Conservation (phyloP, 2,329 filamentous ascomycete species). For the Colletotrichum sp. region DNA sequence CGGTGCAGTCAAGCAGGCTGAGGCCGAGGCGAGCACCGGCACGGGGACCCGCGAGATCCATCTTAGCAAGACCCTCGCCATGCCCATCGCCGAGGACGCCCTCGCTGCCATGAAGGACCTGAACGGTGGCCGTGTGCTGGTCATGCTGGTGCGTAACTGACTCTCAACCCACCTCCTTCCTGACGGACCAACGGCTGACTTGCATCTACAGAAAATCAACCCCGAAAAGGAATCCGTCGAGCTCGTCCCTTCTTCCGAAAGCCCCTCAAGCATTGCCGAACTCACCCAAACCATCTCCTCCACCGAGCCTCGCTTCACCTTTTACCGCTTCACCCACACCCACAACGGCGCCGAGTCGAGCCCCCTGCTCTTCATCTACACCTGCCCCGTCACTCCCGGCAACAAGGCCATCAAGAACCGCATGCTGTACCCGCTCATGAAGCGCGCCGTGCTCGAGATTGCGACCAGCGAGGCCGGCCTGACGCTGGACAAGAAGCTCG, state of each 20-base stretch:
- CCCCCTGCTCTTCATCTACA: conserved; percentile 82
- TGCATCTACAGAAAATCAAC: conserved; percentile 68
- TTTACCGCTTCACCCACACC: conserved; percentile 72
- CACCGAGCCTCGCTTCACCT: conserved; percentile 77
- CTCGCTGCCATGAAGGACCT: conserved; percentile 67
- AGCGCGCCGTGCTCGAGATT: conserved; percentile 68
- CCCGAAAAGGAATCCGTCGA: conserved; percentile 71
- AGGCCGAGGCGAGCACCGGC: conserved; percentile 75
- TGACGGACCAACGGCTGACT: neutral
- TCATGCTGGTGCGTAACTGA: conserved; percentile 63
- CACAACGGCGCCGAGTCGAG: conserved; percentile 56
- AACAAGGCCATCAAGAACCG: conserved; percentile 79
- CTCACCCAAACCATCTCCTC: conserved; percentile 67
- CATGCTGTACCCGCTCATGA: conserved; percentile 83
- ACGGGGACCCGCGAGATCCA: conserved; percentile 66
- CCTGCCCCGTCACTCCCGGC: conserved; percentile 70
- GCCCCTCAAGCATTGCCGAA: conserved; percentile 60
- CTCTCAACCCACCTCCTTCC: neutral
- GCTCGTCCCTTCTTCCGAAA: conserved; percentile 60
- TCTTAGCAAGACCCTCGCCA: conserved; percentile 60
- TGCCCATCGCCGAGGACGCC: conserved; percentile 68
- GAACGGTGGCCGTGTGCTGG: conserved; percentile 56
- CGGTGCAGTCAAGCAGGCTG: conserved; percentile 75
- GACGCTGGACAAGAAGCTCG: conserved; percentile 72
- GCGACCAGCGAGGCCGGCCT: conserved; percentile 71